These are phyloP conservation scores for Neocatenulostroma microsporum DNA, from an alignment of 2,329 filamentous ascomycete species.

Conservation along the genomic window DNA sequence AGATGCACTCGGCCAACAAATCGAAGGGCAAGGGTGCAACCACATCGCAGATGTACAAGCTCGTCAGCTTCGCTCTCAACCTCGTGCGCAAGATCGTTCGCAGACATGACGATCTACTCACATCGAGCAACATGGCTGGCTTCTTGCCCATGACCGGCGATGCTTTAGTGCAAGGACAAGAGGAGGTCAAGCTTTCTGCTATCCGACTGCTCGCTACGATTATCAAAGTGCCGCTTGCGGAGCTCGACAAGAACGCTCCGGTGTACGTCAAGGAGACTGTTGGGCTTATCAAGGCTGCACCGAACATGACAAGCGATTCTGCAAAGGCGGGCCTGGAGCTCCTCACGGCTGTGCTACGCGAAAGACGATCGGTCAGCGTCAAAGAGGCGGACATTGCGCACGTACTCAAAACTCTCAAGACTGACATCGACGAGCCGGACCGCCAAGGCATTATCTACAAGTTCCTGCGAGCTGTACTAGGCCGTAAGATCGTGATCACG, in stretches of 20 bases:
- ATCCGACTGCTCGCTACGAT: constrained; percentile 79
- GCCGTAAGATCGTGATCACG: constrained; percentile 75
- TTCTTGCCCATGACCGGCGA: constrained; percentile 89
- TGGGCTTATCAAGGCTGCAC: constrained; percentile 67
- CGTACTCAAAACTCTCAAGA: constrained; percentile 70
- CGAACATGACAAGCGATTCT: constrained; percentile 72
- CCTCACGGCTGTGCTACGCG: constrained; percentile 73
- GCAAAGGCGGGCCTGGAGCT: constrained; percentile 85
- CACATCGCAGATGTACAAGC: constrained; percentile 76
- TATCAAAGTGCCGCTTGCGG: constrained; percentile 69
- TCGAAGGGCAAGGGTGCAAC: constrained; percentile 61
- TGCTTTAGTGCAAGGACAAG: constrained; percentile 71
- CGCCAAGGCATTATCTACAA: constrained; percentile 91
- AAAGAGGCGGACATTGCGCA: constrained; percentile 77
- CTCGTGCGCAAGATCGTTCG: constrained; percentile 76
- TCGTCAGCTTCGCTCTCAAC: constrained; percentile 81
- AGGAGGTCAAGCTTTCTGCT: constrained; percentile 85
- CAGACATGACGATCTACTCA: constrained; percentile 75
- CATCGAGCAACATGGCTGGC: constrained; percentile 67
- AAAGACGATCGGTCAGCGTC: constrained; percentile 65
- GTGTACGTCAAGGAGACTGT: constrained; percentile 81
- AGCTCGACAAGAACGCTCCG: constrained; percentile 61
- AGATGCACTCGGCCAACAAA: constrained; percentile 66
- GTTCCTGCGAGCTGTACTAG: constrained; percentile 80
- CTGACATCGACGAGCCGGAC: constrained; percentile 86